phyloP scores from a whole-genome alignment of 176 grass and related monocot genomes.

The maize (Zea mays) region Zm-B73-REFERENCE-NAM-5.0 NC_050103.1:113472001-113472500 shows the following conservation, averaged over 20 bases:
- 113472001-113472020: slow-evolving; percentile 14
- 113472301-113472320: slow-evolving; percentile 92
- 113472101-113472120: neutral
- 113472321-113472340: slow-evolving; percentile 95
- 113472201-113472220: neutral
- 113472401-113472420: slow-evolving; percentile 63
- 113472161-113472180: neutral
- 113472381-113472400: slow-evolving; percentile 98
- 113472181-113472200: neutral
- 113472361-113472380: slow-evolving; percentile 90
- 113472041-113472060: neutral
- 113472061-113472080: neutral
- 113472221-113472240: neutral
- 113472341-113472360: slow-evolving; percentile 86
- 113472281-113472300: slow-evolving; percentile 77
- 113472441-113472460: slow-evolving; percentile 95
- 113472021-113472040: neutral
- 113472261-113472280: slow-evolving; percentile 8
- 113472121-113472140: neutral
- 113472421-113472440: slow-evolving; percentile 86
- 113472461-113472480: slow-evolving; percentile 91
- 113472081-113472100: neutral
- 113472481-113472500: slow-evolving; percentile 59
- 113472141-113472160: neutral
- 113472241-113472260: neutral